phyloP scores from a whole-genome alignment of 495 filamentous ascomycete species.

The Thozetella sp. region DNA sequence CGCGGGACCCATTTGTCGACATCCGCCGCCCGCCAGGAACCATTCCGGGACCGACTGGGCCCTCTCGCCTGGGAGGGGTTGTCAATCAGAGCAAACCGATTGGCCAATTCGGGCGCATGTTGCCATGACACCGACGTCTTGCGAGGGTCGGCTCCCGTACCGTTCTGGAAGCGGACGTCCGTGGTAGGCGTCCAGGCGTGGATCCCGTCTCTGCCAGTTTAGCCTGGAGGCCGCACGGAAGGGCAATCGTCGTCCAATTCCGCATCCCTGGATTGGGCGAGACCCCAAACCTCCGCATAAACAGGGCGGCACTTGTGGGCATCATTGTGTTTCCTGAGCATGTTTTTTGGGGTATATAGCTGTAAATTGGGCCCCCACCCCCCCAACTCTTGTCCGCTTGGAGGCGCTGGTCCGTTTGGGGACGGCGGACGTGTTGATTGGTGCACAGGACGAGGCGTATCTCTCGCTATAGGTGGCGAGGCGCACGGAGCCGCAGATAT shows the following conservation, averaged over 20 bases:
- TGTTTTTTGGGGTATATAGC: background rate
- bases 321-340: background rate
- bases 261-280: background rate
- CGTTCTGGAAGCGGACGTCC: slow-evolving; percentile 1
- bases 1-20: background rate
- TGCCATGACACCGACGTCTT: background rate
- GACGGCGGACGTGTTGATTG: no score
- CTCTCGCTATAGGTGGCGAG: no score
- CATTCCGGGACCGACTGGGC: background rate
- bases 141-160: background rate
- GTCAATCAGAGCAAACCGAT: background rate
- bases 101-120: background rate
- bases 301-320: background rate
- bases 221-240: background rate
- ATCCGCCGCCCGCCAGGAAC: background rate
- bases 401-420: no score
- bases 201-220: background rate
- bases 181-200: background rate
- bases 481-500: no score
- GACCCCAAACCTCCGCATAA: background rate
- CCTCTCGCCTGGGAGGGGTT: background rate
- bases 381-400: no score
- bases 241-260: background rate
- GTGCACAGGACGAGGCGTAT: no score
- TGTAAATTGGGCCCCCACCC: background rate